Percentiles rank a stretch among this genome's conserved stretches.
phyloP scores from a whole-genome alignment of 768 basidiomycete species.

The Boletus patriciae region DNA sequence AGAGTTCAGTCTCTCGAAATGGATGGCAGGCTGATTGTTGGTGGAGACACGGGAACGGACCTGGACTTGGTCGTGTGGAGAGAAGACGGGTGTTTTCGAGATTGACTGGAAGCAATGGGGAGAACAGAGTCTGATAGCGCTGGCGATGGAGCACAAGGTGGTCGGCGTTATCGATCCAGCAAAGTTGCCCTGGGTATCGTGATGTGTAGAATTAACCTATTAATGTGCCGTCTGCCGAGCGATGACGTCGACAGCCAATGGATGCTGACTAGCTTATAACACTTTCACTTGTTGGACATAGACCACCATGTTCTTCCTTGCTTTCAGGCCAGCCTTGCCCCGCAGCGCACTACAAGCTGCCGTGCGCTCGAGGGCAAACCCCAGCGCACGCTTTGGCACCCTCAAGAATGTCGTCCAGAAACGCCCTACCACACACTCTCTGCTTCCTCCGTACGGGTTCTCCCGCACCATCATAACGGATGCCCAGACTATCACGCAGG shows the following conservation, averaged over 20 bases:
- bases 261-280: slow-evolving; percentile 14
- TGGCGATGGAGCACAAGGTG: slow-evolving; percentile 64
- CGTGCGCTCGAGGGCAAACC: slow-evolving; percentile 16
- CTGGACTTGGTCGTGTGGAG: slow-evolving; percentile 67
- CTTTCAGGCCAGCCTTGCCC: slow-evolving; percentile 17
- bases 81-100: slow-evolving; percentile 70
- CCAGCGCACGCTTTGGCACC: neutral
- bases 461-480: slow-evolving; percentile 55
- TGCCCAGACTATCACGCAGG: slow-evolving; percentile 35
- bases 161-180: slow-evolving; percentile 68
- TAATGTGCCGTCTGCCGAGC: neutral
- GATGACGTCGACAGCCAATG: slow-evolving; percentile 16
- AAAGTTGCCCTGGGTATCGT: slow-evolving; percentile 29
- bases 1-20: slow-evolving; percentile 17
- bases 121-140: slow-evolving; percentile 58
- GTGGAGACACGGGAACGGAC: slow-evolving; percentile 45
- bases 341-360: slow-evolving; percentile 25
- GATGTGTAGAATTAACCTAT: neutral
- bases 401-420: slow-evolving; percentile 33
- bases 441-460: slow-evolving; percentile 25
- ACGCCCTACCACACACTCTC: slow-evolving; percentile 23
- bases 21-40: slow-evolving; percentile 8
- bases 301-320: slow-evolving; percentile 20
- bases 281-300: neutral
- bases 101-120: slow-evolving; percentile 68